A percentile compares a stretch with the other conserved stretches of the same genome.
These are phyloP conservation scores for Cladosporium sp. DNA, from an alignment of 2,329 filamentous ascomycete species.

Conservation along the genomic window DNA sequence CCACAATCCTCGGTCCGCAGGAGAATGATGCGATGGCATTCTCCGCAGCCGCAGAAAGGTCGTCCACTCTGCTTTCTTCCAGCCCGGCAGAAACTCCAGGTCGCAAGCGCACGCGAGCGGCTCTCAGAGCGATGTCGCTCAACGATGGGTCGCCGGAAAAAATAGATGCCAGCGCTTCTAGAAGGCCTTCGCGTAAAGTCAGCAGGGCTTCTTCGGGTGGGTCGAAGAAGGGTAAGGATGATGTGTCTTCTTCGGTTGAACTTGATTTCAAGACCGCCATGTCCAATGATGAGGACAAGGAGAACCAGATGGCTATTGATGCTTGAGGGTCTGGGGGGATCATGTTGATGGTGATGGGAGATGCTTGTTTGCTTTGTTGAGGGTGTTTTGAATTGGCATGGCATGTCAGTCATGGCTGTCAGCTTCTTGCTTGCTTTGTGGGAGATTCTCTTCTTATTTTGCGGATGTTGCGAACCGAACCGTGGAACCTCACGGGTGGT, in stretches of 20 bases:
- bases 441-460: too few species aligned
- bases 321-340: too few species aligned
- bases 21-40: not conserved
- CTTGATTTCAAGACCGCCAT: not conserved
- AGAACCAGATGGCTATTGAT: conserved; percentile 12
- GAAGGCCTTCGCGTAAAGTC: conserved; percentile 22
- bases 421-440: not conserved
- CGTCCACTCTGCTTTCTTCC: conserved; percentile 14
- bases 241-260: not conserved
- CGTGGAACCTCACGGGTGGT: too few species aligned
- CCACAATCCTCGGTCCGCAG: conserved; percentile 20
- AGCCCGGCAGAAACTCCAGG: conserved; percentile 17
- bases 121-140: conserved; percentile 20
- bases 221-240: not conserved
- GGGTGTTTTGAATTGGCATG: too few species aligned
- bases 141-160: conserved; percentile 24
- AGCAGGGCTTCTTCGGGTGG: conserved; percentile 14
- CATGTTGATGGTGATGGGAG: not conserved
- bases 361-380: not conserved
- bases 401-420: too few species aligned
- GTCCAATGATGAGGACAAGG: conserved; percentile 10
- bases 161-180: conserved; percentile 13
- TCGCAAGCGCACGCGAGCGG: conserved; percentile 26
- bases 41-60: conserved; percentile 11
- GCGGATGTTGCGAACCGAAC: too few species aligned